Percentiles rank a stretch among this genome's conserved stretches.
These are phyloP conservation scores for Fusarium staphyleae DNA, from an alignment of 2,329 filamentous ascomycete species.

Conservation along the genomic window DNA sequence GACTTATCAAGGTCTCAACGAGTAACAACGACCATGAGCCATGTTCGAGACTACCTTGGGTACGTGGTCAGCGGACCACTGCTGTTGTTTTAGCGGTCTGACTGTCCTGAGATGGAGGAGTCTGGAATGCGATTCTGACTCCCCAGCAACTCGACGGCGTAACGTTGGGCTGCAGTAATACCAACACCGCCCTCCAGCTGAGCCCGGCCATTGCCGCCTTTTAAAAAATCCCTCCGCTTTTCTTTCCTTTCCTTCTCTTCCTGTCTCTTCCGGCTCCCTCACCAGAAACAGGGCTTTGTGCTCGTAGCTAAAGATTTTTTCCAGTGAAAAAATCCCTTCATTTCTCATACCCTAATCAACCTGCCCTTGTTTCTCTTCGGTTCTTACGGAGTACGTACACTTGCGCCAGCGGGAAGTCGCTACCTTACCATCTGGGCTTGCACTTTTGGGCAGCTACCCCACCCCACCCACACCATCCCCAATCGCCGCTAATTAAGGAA, in stretches of 20 bases:
- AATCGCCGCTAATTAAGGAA: slow-evolving; percentile 35
- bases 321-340: slow-evolving; percentile 1
- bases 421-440: slow-evolving; percentile 9
- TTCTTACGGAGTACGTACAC: not conserved
- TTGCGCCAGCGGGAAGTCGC: slow-evolving; percentile 1
- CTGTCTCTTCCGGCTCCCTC: slow-evolving; percentile 3
- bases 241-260: slow-evolving; percentile 2
- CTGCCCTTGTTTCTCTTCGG: not conserved
- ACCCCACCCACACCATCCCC: slow-evolving; percentile 24
- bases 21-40: not conserved
- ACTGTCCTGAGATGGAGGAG: slow-evolving; percentile 2
- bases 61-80: slow-evolving; percentile 2
- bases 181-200: slow-evolving; percentile 22
- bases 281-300: not conserved
- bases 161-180: slow-evolving; percentile 34
- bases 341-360: slow-evolving; percentile 16
- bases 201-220: slow-evolving; percentile 14
- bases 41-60: not conserved
- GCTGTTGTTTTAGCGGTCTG: slow-evolving; percentile 30
- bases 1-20: not conserved
- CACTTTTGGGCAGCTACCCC: slow-evolving; percentile 20
- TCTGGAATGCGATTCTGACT: slow-evolving; percentile 19
- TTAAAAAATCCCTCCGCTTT: slow-evolving; percentile 12
- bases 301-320: not conserved
- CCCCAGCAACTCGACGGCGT: slow-evolving; percentile 35